These are phyloP conservation scores for Echinochloa phyllopogon DNA, from an alignment of 176 grass and related monocot species.

Conservation along the genomic window DNA sequence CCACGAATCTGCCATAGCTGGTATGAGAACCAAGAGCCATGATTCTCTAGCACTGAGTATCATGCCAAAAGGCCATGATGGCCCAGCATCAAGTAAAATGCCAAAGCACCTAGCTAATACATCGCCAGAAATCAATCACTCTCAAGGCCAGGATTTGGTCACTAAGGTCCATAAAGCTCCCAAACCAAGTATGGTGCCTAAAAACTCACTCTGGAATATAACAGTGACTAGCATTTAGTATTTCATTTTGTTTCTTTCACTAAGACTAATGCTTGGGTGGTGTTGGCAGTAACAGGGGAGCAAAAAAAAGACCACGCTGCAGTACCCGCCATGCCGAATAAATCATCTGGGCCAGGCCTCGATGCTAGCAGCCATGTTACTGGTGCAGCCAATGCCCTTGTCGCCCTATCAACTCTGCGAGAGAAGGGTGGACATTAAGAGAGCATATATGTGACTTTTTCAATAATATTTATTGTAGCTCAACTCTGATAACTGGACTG, in stretches of 20 bases:
- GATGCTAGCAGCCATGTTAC: conserved; percentile 41
- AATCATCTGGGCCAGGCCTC: not conserved
- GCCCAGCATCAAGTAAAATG: conserved; percentile 21
- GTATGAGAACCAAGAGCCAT: too few species aligned
- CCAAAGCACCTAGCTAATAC: not conserved
- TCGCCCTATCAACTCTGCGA: conserved; percentile 51
- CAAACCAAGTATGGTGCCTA: conserved; percentile 28
- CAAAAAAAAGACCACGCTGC: not conserved
- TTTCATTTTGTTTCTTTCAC: not conserved
- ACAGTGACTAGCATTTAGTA: not conserved
- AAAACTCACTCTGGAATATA: conserved; percentile 3
- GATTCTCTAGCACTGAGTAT: conserved; percentile 36
- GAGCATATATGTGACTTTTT: not conserved
- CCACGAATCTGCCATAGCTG: too few species aligned
- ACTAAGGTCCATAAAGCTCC: conserved; percentile 20
- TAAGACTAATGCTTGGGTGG: not conserved
- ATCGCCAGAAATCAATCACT: not conserved
- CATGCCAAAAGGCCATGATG: conserved; percentile 28
- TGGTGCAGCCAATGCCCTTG: conserved; percentile 44
- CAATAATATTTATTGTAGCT: conserved; percentile 43
- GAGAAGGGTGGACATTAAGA: conserved; percentile 47
- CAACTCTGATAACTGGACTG: conserved; percentile 58
- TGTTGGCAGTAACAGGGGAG: conserved; percentile 29
- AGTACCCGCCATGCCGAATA: not conserved
- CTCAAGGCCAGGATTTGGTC: not conserved